Percentiles rank a stretch among this genome's conserved stretches.
Conservation (phyloP, 306 rosid genomes). For the Pterocarpus macrocarpus region DNA sequence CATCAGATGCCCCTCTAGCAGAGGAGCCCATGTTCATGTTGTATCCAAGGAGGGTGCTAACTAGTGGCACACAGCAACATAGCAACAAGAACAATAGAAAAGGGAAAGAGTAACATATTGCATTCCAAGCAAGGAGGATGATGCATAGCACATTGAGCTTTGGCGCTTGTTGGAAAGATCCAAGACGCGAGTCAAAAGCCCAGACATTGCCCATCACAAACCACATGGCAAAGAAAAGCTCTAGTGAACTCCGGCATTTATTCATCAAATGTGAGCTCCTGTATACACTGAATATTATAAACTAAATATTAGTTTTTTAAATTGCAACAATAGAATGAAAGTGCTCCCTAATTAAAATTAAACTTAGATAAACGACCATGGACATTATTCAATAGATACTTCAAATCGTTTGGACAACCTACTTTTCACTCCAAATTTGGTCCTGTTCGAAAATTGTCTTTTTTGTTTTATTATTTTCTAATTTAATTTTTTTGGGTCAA, state of each 20-base stretch:
- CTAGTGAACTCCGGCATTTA: constrained; percentile 77
- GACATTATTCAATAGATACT: too few relatives aligned
- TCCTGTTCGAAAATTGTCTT: too few relatives aligned
- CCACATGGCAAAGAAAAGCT: constrained; percentile 92
- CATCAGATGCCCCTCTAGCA: constrained; percentile 79
- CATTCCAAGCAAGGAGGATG: constrained; percentile 85
- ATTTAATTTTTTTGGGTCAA: too few relatives aligned
- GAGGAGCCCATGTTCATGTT: constrained; percentile 80
- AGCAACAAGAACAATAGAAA: constrained; percentile 79
- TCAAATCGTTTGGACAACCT: too few relatives aligned
- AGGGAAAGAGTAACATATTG: constrained; percentile 90
- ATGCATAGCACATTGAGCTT: constrained; percentile 78
- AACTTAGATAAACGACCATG: too few relatives aligned
- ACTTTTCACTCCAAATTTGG: too few relatives aligned
- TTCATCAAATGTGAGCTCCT: constrained; percentile 78
- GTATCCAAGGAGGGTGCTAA: constrained; percentile 77
- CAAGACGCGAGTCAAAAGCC: constrained; percentile 84
- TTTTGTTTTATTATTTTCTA: too few relatives aligned
- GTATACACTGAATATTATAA: constrained; percentile 14
- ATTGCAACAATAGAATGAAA: background rate
- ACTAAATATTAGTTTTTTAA: background rate
- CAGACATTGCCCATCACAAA: constrained; percentile 99
- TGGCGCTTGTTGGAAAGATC: constrained; percentile 74
- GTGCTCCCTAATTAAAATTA: background rate
- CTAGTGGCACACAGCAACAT: constrained; percentile 85